phyloP scores from a whole-genome alignment of 495 filamentous ascomycete species.

The Xylaria acuta region DNA sequence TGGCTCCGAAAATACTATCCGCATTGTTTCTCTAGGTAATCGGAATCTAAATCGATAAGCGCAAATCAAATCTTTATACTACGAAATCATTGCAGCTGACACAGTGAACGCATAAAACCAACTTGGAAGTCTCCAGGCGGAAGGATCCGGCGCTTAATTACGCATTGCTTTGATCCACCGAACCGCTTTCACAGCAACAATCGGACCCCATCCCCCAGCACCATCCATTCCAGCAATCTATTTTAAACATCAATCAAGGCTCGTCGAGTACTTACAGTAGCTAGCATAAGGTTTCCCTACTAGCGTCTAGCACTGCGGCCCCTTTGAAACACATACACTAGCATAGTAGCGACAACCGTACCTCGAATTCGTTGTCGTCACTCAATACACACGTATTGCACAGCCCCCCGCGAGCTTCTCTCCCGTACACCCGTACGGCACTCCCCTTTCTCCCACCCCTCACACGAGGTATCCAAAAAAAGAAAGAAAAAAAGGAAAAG shows the following conservation, averaged over 20 bases:
- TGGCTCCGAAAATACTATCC: not conserved
- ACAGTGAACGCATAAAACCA: slow-evolving; percentile 1
- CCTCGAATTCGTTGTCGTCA: slow-evolving; percentile 4
- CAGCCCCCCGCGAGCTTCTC: slow-evolving; percentile 12
- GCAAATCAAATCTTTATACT: not conserved
- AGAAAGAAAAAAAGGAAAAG: not conserved
- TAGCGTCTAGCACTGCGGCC: not conserved
- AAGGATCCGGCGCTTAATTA: slow-evolving; percentile 25
- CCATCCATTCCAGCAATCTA: slow-evolving; percentile 13
- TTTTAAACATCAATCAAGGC: slow-evolving; percentile 16
- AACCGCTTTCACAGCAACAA: slow-evolving; percentile 8
- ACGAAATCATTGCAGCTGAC: not conserved
- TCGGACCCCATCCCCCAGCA: slow-evolving; percentile 3
- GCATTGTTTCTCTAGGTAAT: not conserved
- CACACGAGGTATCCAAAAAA: slow-evolving; percentile 10
- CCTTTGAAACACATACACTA: slow-evolving; percentile 1
- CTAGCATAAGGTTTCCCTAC: slow-evolving; percentile 11
- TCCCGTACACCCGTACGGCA: not conserved
- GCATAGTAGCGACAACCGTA: not conserved
- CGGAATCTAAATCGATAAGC: not conserved
- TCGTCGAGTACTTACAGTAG: not conserved
- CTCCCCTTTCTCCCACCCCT: not conserved
- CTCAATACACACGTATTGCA: slow-evolving; percentile 3
- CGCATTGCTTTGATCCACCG: not conserved
- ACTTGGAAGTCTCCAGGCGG: not conserved